phyloP scores from a whole-genome alignment of 768 basidiomycete species.

The Lentinus brumalis region DNA sequence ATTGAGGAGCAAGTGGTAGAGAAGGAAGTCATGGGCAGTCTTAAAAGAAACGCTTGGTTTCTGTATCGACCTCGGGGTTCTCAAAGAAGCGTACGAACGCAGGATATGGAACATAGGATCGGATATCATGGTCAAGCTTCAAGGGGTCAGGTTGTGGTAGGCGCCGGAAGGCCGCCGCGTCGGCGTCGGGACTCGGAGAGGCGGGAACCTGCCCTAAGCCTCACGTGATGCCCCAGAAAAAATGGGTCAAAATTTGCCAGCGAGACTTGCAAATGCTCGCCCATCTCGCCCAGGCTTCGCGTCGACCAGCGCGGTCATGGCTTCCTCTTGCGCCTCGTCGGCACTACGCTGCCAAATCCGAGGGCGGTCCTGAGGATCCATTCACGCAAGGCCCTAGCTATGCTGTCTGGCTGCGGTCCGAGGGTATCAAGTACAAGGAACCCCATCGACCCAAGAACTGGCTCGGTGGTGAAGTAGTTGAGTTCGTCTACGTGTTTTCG shows the following conservation, averaged over 20 bases:
- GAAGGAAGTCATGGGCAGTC: constrained; percentile 55
- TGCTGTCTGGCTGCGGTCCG: constrained; percentile 42
- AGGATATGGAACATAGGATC: constrained; percentile 38
- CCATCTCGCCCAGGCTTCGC: constrained; percentile 25
- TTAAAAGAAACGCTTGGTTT: constrained; percentile 39
- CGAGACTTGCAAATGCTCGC: constrained; percentile 29
- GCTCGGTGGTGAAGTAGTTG: constrained; percentile 60
- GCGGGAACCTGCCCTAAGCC: constrained; percentile 28
- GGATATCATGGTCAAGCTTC: neutral
- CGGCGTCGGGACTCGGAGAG: neutral
- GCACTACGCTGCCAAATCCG: constrained; percentile 5
- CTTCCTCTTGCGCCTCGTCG: constrained; percentile 1
- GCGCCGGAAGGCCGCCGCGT: neutral
- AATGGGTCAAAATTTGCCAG: constrained; percentile 27
- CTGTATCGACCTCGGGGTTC: constrained; percentile 42
- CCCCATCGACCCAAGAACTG: constrained; percentile 57
- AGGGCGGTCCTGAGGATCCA: constrained; percentile 1
- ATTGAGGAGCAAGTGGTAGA: constrained; percentile 52
- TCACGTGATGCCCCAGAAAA: constrained; percentile 27
- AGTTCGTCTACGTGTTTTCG: constrained; percentile 33
- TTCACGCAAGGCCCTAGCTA: constrained; percentile 18
- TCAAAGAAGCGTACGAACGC: constrained; percentile 54
- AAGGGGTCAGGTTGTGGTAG: neutral
- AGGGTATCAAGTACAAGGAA: constrained; percentile 45
- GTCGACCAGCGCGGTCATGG: constrained; percentile 26